Base-by-base conservation (phyloP, 106 monocot genomes). In the Dendrobium huoshanense region DNA sequence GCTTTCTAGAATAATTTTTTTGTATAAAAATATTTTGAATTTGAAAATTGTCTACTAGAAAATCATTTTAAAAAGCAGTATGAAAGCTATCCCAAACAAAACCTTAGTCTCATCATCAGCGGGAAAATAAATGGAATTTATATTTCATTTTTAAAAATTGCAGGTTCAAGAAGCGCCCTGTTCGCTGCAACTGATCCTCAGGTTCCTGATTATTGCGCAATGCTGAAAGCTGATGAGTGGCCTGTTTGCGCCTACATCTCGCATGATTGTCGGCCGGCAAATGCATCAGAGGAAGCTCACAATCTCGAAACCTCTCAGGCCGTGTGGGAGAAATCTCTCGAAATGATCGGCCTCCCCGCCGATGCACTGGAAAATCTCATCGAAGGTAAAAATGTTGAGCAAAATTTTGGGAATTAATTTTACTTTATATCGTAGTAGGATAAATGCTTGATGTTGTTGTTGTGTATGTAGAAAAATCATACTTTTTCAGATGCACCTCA, bases 161-260 rank as follows among this genome's bases (percentile, higher is more conserved):
- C 82, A 99, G 95, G 98, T 79, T 92, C 94, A 37, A 91, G 95
- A 76, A 93, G 95, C 82, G 27, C 95, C 4, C 59, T 95, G 7
- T 99, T 95, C 80, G 91, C 95, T 1, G 88, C 93, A 25, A 85
- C 91, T 0, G 98, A 99, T 81, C 91, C 98, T 19, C 95, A 99
- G 78, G 82, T 95, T 31, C 88, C 81, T n/a, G 98, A 99, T 19
- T 99, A 99, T 83, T 91, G 95, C 61, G 87, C 78, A 41, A 56
- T 85, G 55, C 58, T 99, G 77, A 99, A 93, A 83, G 79, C 85
- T 1, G 95, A 99, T 67, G 93, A 99, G 70, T 95, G 98, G 98
- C 98, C 95, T 19, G 92, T 91, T 44, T 99, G 95, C 73, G 79
- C 98, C 24, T 99, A 85, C 75, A 87, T 99, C 41, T 87, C 91